Evolutionary conservation across 2,329 filamentous ascomycete genomes (phyloP), one percentile per base, ranked within the genome.

Genomic region (Colletotrichum graminicola): DNA sequence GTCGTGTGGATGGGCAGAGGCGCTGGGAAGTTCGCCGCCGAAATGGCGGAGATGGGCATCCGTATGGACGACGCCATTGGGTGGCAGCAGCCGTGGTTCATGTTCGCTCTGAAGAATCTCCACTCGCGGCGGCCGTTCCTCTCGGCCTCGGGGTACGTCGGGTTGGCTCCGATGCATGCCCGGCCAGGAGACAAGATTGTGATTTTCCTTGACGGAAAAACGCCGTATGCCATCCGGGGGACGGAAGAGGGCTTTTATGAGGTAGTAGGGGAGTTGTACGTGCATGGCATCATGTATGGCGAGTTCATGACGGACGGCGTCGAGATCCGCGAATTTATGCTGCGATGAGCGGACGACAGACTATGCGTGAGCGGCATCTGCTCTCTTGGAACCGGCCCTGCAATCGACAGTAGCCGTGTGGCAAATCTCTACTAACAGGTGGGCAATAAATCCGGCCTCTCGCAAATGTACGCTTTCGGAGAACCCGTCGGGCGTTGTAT

Each of bases 181-280:
- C 34, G 29, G 36, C 43, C 41, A 1, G 71, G 66, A 3, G 62
- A 66, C 16, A 59, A 62, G 59, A 51, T 75, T 10, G 63, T 71
- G 1, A 55, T 71, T 1, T 41, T 75, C 6, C 59, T 73, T 2
- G 72, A 66, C 1, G 62, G 73, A 10, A 63, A 68, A 18, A 60
- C 73, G 26, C 72, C 73, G 3, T 67, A 71, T n/a, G n/a, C 67
- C 2, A 16, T 75, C 8, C 43, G 73, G 14, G n/a, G 66, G 12
- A 10, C 26, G 23, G 26, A 21, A 2, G 21, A 3, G 2, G 34
- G 18, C 5, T 4, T 11, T 8, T 39, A 29, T 23, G 36, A 62
- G 39, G 18, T 62, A 8, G 57, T 67, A 1, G 65, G 65, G 16
- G 65, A 67, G 26, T 36, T 43, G 11, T 72, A 69, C 34, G 61